A percentile compares a stretch with the other conserved stretches of the same genome.
Evolutionary conservation across 2,329 filamentous ascomycete genomes (phyloP).

Genomic region (Scedosporium boydii): DNA sequence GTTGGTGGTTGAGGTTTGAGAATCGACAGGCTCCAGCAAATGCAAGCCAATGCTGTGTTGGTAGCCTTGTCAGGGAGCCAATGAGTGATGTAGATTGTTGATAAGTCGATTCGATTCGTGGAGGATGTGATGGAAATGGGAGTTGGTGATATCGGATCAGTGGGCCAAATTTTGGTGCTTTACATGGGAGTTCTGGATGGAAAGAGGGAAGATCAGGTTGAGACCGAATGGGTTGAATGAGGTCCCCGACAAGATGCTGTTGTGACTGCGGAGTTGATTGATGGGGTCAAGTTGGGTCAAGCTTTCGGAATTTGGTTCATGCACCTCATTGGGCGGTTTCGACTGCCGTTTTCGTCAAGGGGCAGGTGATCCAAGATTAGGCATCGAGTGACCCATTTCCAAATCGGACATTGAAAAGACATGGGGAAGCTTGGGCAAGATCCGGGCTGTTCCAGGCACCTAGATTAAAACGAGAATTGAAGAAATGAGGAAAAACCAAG

Average conservation of each 20-base stretch:
- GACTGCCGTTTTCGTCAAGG: background rate
- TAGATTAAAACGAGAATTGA: background rate
- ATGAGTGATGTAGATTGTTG: background rate
- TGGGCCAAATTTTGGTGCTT: background rate
- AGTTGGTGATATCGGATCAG: background rate
- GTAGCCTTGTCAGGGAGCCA: background rate
- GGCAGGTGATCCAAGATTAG: background rate
- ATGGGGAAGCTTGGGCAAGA: background rate
- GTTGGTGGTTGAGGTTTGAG: background rate
- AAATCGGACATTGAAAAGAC: background rate
- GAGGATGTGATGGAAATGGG: background rate
- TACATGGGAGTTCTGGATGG: background rate
- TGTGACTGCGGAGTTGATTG: background rate
- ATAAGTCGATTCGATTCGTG: background rate
- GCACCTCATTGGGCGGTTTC: background rate
- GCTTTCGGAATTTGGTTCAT: background rate
- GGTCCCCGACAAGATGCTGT: background rate
- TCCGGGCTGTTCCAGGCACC: background rate
- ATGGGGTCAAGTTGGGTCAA: background rate
- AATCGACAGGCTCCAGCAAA: background rate
- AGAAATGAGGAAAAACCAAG: background rate
- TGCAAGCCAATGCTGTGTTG: background rate
- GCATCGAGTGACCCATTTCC: conserved; percentile 1
- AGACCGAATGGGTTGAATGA: background rate
- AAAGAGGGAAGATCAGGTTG: background rate